Evolutionary conservation across 306 rosid species (phyloP), one percentile per base, ranked within the genome.

Genomic region (Benincasa hispida): DNA sequence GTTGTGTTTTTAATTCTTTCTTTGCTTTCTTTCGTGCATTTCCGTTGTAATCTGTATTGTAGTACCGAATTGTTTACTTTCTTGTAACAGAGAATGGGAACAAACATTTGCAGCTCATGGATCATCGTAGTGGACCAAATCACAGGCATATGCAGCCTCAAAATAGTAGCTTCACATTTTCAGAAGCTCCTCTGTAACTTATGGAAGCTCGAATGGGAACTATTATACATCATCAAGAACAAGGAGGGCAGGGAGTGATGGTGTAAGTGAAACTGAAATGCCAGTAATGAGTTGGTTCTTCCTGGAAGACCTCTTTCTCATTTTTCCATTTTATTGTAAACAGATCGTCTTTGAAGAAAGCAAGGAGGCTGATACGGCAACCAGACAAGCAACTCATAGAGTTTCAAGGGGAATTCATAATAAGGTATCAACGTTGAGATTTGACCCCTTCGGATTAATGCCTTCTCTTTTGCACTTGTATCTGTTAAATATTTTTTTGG

Each of bases 161-260:
- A 85, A 50, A 88, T 82, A 90, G n/a, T 32, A 80, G 88, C 83
- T 90, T 86, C 85, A 82, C 88, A 62, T 88, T 91, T n/a, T 81
- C 94, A 90, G 76, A n/a, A 93, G 98, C 91, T 91, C 98, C 27
- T 63, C 85, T 28, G 90, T 91, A 60, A 57, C 88, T 77, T 91
- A 83, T 70, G 97, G 96, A 30, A 88, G 93, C 68, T 9, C 93
- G 2, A 79, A 84, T 77, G 97, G 97, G 41, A 69, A 83, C n/a
- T 89, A 87, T 82, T 82, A 89, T 79, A 85, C 95, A 41, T 81
- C 94, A 10, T 90, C 98, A 21, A 82, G 74, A 80, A 83, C 85
- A 25, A 89, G 86, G 80, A 91, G 96, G 82, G 39, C 82, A 3
- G 97, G 98, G 51, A 91, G 91, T 87, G 97, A 94, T 82, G 96